These are phyloP conservation scores for Magnaporthiopsis poae DNA, from an alignment of 2,329 filamentous ascomycete genomes.

Conservation along the genomic window DNA sequence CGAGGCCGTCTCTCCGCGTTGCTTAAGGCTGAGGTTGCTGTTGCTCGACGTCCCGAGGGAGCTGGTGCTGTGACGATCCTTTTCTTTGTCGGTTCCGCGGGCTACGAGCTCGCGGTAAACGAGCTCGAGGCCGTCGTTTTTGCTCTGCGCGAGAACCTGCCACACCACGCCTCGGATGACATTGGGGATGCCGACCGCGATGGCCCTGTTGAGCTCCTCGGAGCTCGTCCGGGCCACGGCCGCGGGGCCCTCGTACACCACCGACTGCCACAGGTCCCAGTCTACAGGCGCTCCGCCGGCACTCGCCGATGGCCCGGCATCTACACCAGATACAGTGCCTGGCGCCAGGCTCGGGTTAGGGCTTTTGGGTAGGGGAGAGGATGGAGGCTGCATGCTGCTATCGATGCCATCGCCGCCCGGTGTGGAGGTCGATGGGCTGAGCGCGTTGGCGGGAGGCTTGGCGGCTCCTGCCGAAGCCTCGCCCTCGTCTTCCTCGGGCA, in stretches of 20 bases:
- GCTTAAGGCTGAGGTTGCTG: constrained; percentile 46
- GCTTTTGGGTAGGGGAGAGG: constrained; percentile 48
- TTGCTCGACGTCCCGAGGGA: constrained; percentile 43
- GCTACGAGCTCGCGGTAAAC: constrained; percentile 75
- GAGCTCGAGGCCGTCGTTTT: constrained; percentile 77
- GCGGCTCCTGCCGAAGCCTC: neutral
- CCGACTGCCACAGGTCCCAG: constrained; percentile 95
- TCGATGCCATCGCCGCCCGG: constrained; percentile 11
- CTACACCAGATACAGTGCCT: constrained; percentile 74
- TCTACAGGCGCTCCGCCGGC: constrained; percentile 66
- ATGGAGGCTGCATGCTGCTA: constrained; percentile 22
- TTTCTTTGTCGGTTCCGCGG: constrained; percentile 67
- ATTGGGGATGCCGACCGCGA: constrained; percentile 84
- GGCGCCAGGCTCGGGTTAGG: constrained; percentile 66
- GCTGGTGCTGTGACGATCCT: constrained; percentile 50
- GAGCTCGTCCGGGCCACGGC: constrained; percentile 80
- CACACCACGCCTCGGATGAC: constrained; percentile 97
- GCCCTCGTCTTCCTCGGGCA: constrained; percentile 43
- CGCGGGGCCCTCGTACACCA: constrained; percentile 87
- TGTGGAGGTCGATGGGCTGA: constrained; percentile 9
- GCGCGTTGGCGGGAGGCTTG: constrained; percentile 9
- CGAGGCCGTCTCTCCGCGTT: constrained; percentile 52
- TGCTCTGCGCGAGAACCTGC: constrained; percentile 93
- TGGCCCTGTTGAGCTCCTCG: constrained; percentile 80
- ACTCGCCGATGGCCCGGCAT: constrained; percentile 62